Conservation (phyloP, 345 rosid species). For the Garcia nutans region DNA sequence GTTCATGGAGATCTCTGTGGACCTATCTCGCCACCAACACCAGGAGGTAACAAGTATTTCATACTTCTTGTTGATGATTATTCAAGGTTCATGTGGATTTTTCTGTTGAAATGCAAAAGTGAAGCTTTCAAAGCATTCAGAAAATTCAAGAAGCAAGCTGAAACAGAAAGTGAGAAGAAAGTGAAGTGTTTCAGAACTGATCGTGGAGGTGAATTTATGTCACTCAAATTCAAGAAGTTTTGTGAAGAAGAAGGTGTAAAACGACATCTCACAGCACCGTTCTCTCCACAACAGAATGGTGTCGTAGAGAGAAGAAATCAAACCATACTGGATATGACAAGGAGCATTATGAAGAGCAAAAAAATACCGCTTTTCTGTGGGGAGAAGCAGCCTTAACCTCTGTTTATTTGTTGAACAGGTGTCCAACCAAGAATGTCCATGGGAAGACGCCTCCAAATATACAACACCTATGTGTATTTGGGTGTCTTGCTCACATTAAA, state of each 20-base stretch:
- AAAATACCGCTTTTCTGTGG: neutral
- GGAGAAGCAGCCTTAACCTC: neutral
- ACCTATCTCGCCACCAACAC: no score
- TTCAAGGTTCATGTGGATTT: neutral
- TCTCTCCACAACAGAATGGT: neutral
- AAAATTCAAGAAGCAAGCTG: neutral
- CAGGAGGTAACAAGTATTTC: no score
- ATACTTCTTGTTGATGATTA: neutral
- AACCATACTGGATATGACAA: neutral
- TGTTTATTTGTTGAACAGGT: no score
- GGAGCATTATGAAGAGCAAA: neutral
- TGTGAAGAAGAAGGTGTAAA: neutral
- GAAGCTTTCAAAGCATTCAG: neutral
- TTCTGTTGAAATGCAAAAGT: neutral
- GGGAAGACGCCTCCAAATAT: no score
- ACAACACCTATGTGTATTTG: no score
- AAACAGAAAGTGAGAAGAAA: neutral
- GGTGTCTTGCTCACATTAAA: neutral
- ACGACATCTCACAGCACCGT: neutral
- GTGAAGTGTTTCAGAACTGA: neutral
- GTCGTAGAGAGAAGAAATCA: neutral
- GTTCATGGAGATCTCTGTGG: neutral
- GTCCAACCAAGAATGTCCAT: no score
- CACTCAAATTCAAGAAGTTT: no score
- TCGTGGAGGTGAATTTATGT: no score